Conservation (phyloP, 148 eudicot species). For the Persicaria tinctoria region DNA sequence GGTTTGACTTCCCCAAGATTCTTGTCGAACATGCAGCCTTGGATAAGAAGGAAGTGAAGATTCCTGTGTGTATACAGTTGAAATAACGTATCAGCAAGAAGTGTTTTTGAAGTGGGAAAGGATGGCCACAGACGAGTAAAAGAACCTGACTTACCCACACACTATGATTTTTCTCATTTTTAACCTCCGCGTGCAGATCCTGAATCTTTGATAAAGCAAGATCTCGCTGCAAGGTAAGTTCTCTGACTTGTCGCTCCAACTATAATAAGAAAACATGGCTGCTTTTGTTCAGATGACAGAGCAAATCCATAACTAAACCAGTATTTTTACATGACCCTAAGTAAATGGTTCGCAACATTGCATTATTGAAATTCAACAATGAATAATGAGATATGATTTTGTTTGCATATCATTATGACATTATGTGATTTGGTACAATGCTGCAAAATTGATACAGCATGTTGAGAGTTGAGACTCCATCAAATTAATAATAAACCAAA, state of each 20-base stretch:
- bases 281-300: background rate
- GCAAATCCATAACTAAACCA: background rate
- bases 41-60: conserved; percentile 42
- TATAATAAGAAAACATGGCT: conserved; percentile 19
- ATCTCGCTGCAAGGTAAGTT: conserved; percentile 65
- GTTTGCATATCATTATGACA: background rate
- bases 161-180: conserved; percentile 35
- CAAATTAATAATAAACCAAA: no score
- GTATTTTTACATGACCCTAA: background rate
- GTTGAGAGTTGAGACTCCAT: background rate
- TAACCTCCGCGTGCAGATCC: conserved; percentile 44
- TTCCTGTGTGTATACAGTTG: conserved; percentile 29
- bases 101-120: conserved; percentile 6
- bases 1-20: conserved; percentile 34
- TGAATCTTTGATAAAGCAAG: conserved; percentile 69
- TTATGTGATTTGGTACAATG: background rate
- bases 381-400: background rate
- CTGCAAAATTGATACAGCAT: background rate
- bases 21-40: conserved; percentile 36
- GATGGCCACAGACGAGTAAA: background rate
- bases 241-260: conserved; percentile 70
- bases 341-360: background rate
- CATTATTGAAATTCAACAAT: background rate
- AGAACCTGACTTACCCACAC: conserved; percentile 29
- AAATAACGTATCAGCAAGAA: background rate